These are phyloP conservation scores for Seiridium unicorne DNA, from an alignment of 2,329 filamentous ascomycete genomes.

Conservation along the genomic window DNA sequence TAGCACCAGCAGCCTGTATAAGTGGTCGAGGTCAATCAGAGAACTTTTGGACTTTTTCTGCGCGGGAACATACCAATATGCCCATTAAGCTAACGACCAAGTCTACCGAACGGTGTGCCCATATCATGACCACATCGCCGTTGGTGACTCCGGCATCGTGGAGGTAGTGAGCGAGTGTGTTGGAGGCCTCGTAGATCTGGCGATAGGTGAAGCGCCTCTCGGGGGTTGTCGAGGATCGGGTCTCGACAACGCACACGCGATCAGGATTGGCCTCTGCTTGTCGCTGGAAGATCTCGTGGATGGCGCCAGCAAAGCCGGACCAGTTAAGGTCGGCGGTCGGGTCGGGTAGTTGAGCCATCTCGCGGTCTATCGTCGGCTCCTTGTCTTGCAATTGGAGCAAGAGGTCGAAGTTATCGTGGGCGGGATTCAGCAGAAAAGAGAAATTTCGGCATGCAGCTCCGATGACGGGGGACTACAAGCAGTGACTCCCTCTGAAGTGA, in stretches of 20 bases:
- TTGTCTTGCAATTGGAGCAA: slow-evolving; percentile 12
- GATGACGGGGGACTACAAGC: background rate
- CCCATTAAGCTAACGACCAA: slow-evolving; percentile 75
- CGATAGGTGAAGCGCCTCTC: slow-evolving; percentile 75
- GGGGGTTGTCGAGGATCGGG: slow-evolving; percentile 42
- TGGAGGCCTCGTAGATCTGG: slow-evolving; percentile 84
- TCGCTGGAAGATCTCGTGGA: slow-evolving; percentile 66
- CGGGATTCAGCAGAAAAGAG: background rate
- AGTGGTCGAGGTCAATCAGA: slow-evolving; percentile 8
- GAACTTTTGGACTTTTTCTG: slow-evolving; percentile 38
- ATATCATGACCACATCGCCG: slow-evolving; percentile 93
- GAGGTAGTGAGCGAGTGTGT: slow-evolving; percentile 77
- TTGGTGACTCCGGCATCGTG: slow-evolving; percentile 68
- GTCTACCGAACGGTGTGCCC: slow-evolving; percentile 75
- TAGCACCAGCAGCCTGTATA: slow-evolving; percentile 50
- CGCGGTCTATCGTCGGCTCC: background rate
- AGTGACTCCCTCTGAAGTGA: background rate
- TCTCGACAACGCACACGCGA: slow-evolving; percentile 48
- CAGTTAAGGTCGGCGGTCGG: slow-evolving; percentile 67
- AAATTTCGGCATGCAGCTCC: background rate
- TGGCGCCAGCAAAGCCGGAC: slow-evolving; percentile 63
- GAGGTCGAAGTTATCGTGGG: slow-evolving; percentile 7
- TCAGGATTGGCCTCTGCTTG: slow-evolving; percentile 71
- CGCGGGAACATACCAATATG: slow-evolving; percentile 39
- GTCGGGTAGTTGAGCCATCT: slow-evolving; percentile 48